These are phyloP conservation scores for Dalechampia spathulata DNA, from an alignment of 441 rosid genomes.

Conservation along the genomic window DNA sequence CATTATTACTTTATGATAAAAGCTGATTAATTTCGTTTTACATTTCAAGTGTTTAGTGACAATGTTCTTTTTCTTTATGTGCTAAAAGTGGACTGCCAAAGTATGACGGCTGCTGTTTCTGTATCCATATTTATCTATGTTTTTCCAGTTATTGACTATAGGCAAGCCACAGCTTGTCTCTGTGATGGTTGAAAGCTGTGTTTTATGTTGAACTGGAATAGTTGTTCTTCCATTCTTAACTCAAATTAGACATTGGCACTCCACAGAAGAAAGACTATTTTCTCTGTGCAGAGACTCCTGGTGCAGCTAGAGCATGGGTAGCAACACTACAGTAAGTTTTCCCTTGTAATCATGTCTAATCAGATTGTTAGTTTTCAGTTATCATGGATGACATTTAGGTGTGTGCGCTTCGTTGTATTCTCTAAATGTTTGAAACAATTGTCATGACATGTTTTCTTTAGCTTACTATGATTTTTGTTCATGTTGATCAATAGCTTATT, in stretches of 20 bases:
- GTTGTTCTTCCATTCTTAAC: constrained; percentile 30
- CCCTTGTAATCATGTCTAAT: not conserved
- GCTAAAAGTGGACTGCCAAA: constrained; percentile 90
- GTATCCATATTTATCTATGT: constrained; percentile 56
- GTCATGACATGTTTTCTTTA: too few species aligned
- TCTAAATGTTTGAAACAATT: not conserved
- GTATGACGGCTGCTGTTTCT: constrained; percentile 90
- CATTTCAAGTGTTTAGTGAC: constrained; percentile 7
- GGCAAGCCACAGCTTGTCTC: not conserved
- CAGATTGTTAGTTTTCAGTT: not conserved
- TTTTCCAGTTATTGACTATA: not conserved
- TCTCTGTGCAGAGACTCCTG: constrained; percentile 94
- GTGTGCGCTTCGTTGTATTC: not conserved
- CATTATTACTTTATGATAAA: not conserved
- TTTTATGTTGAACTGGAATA: not conserved
- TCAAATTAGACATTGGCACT: constrained; percentile 72
- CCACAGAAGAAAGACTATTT: constrained; percentile 91
- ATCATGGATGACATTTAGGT: not conserved
- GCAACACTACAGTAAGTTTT: constrained; percentile 79
- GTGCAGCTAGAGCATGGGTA: constrained; percentile 97
- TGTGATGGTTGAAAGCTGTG: constrained; percentile 6
- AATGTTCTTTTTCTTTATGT: constrained; percentile 11
- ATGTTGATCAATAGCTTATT: too few species aligned
- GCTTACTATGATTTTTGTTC: too few species aligned
- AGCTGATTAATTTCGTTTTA: not conserved